phyloP scores from a whole-genome alignment of 805 yeast species.

The Starmerella gropengiesseri region DNA sequence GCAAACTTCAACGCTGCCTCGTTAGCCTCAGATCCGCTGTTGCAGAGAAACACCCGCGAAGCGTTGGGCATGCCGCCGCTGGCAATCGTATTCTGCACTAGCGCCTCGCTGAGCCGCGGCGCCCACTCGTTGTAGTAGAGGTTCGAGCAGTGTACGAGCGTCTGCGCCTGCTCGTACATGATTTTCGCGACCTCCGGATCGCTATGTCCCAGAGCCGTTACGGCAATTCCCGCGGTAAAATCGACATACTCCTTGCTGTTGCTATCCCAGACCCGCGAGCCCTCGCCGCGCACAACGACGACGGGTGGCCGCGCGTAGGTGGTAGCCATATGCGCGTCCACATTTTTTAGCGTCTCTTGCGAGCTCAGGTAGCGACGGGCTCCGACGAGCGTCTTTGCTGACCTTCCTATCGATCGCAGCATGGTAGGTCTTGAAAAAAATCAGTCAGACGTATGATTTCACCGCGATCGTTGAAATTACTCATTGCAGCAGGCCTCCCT shows the following conservation, averaged over 20 bases:
- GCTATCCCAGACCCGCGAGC: constrained; percentile 69
- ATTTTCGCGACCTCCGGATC: constrained; percentile 64
- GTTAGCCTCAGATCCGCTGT: constrained; percentile 71
- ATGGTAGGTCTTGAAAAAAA: neutral
- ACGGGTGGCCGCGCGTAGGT: constrained; percentile 38
- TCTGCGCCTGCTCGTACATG: constrained; percentile 56
- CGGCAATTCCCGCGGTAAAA: constrained; percentile 94
- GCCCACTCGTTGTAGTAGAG: constrained; percentile 77
- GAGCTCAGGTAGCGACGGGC: constrained; percentile 2
- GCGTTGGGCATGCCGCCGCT: constrained; percentile 78
- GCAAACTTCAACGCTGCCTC: constrained; percentile 71
- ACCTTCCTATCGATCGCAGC: neutral
- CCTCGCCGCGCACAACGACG: constrained; percentile 69
- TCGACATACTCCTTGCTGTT: constrained; percentile 70
- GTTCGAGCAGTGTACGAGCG: constrained; percentile 75
- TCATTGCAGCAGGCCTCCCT: constrained; percentile 5
- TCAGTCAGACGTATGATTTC: too few relatives aligned
- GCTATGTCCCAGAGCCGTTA: constrained; percentile 86
- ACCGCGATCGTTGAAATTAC: constrained; percentile 1
- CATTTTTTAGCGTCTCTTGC: neutral
- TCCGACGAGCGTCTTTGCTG: neutral
- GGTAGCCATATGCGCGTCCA: constrained; percentile 27
- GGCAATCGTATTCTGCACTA: constrained; percentile 56
- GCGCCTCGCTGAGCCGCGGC: constrained; percentile 58
- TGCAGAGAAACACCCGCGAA: constrained; percentile 56